Base-by-base conservation (phyloP, 2,329 filamentous ascomycete species). In the Cadophora luteo-olivacea region DNA sequence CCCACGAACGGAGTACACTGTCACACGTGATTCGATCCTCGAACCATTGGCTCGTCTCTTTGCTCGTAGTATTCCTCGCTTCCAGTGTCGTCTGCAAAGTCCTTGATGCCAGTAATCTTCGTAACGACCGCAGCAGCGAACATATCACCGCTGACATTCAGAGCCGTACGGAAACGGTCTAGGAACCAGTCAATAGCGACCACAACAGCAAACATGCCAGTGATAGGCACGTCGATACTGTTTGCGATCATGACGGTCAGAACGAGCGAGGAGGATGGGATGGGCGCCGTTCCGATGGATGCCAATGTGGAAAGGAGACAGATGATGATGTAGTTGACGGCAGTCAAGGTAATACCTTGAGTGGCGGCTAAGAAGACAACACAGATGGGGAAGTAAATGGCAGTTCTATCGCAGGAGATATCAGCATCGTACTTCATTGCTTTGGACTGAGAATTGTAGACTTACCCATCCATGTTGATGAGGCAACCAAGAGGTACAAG, bases 401-500 rank as follows among this genome's bases (percentile, higher is more conserved):
- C 63, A 32, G 63, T 65, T 36, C 63, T 65, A 36, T 52, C 2
- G 4, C 45, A 52, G 3, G n/a, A 25, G 25, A 19, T 19, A 41
- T 64, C 29, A 64, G 61, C 32, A 64, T 60, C n/a, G n/a, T n/a
- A n/a, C n/a, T n/a, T n/a, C n/a, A n/a, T n/a, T n/a, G n/a, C n/a
- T n/a, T n/a, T n/a, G n/a, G n/a, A n/a, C 1, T n/a, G 16, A 36
- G 3, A 4, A n/a, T 29, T 33, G 32, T 16, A 19, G 22, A 54
- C 63, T 49, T 58, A 65, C 63, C 63, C 63, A n/a, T 65, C 63
- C 63, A 65, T 65, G 19, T 65, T 65, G 16, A 65, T 65, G 1
- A 65, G 22, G 25, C 51, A 57, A 3, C 63, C 63, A n/a, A 65
- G 52, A 32, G 63, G 63, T 24, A 65, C 54, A 2, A 58, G 25